These are phyloP conservation scores for Penicillium sp. DNA, from an alignment of 2,329 filamentous ascomycete genomes.

Conservation along the genomic window DNA sequence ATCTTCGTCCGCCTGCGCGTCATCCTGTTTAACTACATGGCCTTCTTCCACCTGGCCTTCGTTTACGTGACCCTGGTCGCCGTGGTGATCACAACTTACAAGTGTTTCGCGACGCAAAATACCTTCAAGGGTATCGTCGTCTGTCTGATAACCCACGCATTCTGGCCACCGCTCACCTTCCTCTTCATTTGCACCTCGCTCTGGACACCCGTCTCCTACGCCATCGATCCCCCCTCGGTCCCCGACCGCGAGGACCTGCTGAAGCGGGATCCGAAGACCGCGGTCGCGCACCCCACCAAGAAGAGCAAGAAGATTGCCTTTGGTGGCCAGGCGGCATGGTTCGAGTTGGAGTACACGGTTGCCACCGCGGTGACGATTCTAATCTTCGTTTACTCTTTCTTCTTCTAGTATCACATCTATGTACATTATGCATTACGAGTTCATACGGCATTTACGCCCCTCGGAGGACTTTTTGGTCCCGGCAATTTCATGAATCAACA, in stretches of 20 bases:
- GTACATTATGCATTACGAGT: constrained; percentile 14
- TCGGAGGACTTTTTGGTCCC: neutral
- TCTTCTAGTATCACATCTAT: constrained; percentile 20
- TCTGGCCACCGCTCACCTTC: constrained; percentile 62
- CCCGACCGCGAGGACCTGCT: constrained; percentile 59
- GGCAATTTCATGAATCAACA: neutral
- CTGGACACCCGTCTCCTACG: constrained; percentile 61
- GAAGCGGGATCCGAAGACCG: constrained; percentile 51
- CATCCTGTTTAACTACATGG: constrained; percentile 58
- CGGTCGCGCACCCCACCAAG: constrained; percentile 48
- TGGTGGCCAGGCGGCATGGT: constrained; percentile 54
- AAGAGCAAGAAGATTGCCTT: constrained; percentile 57
- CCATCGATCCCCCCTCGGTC: constrained; percentile 59
- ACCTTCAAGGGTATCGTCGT: constrained; percentile 46
- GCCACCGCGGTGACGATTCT: constrained; percentile 52
- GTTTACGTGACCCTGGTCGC: constrained; percentile 54
- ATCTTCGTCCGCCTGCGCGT: constrained; percentile 54
- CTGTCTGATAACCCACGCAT: constrained; percentile 58
- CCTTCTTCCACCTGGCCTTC: constrained; percentile 55
- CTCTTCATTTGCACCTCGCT: constrained; percentile 55
- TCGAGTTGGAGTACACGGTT: constrained; percentile 55
- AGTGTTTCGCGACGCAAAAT: constrained; percentile 46
- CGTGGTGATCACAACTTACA: constrained; percentile 52
- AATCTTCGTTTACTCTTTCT: constrained; percentile 48
- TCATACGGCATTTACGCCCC: neutral